Evolutionary conservation across 148 eudicot species (phyloP).

Genomic region (Chenopodium album): DNA sequence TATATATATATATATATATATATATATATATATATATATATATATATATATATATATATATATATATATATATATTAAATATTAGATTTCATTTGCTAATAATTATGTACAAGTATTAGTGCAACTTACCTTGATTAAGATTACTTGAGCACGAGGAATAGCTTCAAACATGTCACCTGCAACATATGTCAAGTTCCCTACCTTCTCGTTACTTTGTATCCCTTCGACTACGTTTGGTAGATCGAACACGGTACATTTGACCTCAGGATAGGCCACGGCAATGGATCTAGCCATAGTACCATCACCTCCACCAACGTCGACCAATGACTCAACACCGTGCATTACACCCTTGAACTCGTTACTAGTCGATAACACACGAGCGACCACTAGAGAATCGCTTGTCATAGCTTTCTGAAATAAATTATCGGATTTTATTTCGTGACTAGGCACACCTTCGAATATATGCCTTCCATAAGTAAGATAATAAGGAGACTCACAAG

Average conservation of each 20-base stretch:
- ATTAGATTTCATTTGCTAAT: too few relatives aligned
- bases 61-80: too few relatives aligned
- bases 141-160: slow-evolving; percentile 36
- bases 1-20: too few relatives aligned
- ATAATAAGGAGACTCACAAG: slow-evolving; percentile 23
- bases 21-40: too few relatives aligned
- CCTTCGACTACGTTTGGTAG: slow-evolving; percentile 40
- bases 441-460: slow-evolving; percentile 27
- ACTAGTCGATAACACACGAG: slow-evolving; percentile 1
- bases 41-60: too few relatives aligned
- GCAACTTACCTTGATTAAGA: slow-evolving; percentile 34
- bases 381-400: slow-evolving; percentile 29
- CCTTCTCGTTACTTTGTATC: slow-evolving; percentile 13
- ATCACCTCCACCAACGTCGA: slow-evolving; percentile 44
- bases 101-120: too few relatives aligned
- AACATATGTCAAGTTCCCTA: slow-evolving; percentile 24
- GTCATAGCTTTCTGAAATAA: slow-evolving; percentile 37
- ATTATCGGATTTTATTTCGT: slow-evolving; percentile 5
- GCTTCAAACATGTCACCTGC: slow-evolving; percentile 38
- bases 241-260: slow-evolving; percentile 41
- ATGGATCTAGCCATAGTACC: slow-evolving; percentile 35
- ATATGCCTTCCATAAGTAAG: slow-evolving; percentile 23
- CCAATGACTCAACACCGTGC: slow-evolving; percentile 32
- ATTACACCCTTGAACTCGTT: slow-evolving; percentile 22
- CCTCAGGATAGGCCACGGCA: slow-evolving; percentile 31